These are phyloP conservation scores for Hymenoscyphus infarciens DNA, from an alignment of 2,329 filamentous ascomycete genomes.

Conservation along the genomic window DNA sequence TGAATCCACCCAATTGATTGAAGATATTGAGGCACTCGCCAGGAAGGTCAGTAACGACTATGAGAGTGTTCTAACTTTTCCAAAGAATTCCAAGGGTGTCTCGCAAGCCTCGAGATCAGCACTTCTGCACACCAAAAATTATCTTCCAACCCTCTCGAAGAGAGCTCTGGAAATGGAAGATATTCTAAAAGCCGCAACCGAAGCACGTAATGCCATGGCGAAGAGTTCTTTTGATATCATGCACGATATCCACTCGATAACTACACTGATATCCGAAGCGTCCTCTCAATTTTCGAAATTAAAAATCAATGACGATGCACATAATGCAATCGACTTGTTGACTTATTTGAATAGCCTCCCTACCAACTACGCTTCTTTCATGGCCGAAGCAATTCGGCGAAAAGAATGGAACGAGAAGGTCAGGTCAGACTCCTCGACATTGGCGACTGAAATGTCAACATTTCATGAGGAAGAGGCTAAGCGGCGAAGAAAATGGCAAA, in stretches of 20 bases:
- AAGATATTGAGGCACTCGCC: constrained; percentile 81
- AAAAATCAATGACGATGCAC: constrained; percentile 69
- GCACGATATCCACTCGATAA: constrained; percentile 77
- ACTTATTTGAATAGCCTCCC: constrained; percentile 79
- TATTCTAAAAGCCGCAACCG: constrained; percentile 55
- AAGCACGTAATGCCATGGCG: constrained; percentile 66
- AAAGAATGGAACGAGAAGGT: constrained; percentile 92
- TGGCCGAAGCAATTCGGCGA: constrained; percentile 80
- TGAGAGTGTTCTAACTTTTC: constrained; percentile 68
- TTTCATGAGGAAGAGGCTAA: constrained; percentile 93
- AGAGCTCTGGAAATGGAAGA: constrained; percentile 59
- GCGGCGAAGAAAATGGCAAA: constrained; percentile 85
- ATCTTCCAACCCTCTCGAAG: constrained; percentile 56
- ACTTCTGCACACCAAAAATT: constrained; percentile 58
- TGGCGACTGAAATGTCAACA: constrained; percentile 88
- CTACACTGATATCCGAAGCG: constrained; percentile 67
- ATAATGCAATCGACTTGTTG: constrained; percentile 77
- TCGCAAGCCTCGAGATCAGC: constrained; percentile 62
- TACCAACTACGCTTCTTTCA: constrained; percentile 82
- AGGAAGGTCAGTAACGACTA: constrained; percentile 87
- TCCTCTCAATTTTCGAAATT: constrained; percentile 70
- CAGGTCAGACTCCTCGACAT: constrained; percentile 75
- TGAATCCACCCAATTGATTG: constrained; percentile 66
- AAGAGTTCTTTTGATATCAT: constrained; percentile 68
- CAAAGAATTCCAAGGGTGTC: constrained; percentile 62